Evolutionary conservation across 2,329 filamentous ascomycete genomes (phyloP), one percentile per base, ranked within the genome.

Genomic region (Alternaria dauci): DNA sequence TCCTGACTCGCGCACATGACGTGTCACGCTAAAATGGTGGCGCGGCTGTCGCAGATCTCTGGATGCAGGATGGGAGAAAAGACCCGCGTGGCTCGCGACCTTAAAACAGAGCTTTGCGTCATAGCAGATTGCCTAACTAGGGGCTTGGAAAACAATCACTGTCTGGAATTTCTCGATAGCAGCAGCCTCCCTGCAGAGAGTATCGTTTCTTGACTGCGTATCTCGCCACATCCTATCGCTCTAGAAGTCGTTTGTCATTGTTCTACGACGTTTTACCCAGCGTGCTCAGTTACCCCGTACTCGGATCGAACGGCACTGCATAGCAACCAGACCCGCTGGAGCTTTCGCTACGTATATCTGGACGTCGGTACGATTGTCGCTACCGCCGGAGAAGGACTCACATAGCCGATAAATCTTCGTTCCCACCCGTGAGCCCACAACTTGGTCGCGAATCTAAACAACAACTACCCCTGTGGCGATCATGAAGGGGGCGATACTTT

Each of bases 401-500:
- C 39, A 36, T 16, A 52, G 23, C 12, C 36, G 46, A 26, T 23
- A 23, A 2, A 23, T 23, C 20, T 16, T 20, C 38, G 25, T 11
- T 25, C 41, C 43, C 30, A 26, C 12, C 28, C 25, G 23, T 14
- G 23, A 48, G 2, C 20, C 11, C 26, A 28, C 42, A n/a, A 26
- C 7, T 43, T n/a, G 46, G 25, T 42, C n/a, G 28, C 18, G 32
- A 28, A 53, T 14, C 32, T 36, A 44, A 39, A 44, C 23, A 38
- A 25, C 38, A 43, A 42, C 18, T 50, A 55, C 36, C 58, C 58
- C 58, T 57, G 58, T 25, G 61, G 55, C 55, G 51, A 68, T 63
- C 50, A 74, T 72, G 70, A 74, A 63, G 62, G 56, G 43, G 46
- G 65, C 61, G 39, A 52, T 68, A 50, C 62, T 70, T 50, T 63